A percentile compares a stretch with the other conserved stretches of the same genome.
Conservation (phyloP, 108 stramenopile species). For the Mayamaea pseudoterrestris region DNA sequence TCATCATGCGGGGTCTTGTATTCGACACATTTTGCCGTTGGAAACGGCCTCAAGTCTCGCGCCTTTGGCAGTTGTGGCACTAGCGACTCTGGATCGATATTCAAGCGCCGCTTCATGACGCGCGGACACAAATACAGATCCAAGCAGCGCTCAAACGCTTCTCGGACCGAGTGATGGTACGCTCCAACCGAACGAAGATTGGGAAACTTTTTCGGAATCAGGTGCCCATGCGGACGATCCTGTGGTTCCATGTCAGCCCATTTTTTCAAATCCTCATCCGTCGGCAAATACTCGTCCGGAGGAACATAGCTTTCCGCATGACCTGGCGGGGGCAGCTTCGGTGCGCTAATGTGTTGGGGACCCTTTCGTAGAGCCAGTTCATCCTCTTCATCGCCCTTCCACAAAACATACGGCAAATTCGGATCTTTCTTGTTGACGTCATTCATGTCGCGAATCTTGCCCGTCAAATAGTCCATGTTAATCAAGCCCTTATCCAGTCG, state of each 20-base stretch:
- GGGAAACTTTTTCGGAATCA: constrained; percentile 82
- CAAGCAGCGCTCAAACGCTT: constrained; percentile 96
- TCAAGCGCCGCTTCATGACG: constrained; percentile 83
- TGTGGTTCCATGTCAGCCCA: constrained; percentile 85
- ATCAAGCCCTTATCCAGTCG: constrained; percentile 84
- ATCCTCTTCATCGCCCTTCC: constrained; percentile 93
- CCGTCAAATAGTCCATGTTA: constrained; percentile 71
- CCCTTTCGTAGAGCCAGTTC: constrained; percentile 75
- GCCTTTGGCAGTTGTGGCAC: constrained; percentile 92
- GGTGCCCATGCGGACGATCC: constrained; percentile 82
- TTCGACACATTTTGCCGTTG: constrained; percentile 78
- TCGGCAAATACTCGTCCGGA: constrained; percentile 93
- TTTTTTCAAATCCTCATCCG: constrained; percentile 82
- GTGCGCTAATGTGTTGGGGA: constrained; percentile 93
- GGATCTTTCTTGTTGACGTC: constrained; percentile 35
- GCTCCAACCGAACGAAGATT: constrained; percentile 89
- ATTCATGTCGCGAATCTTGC: constrained; percentile 72
- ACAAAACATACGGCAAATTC: constrained; percentile 71
- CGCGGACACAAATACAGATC: constrained; percentile 98
- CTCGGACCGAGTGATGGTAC: constrained; percentile 86
- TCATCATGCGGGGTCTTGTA: constrained; percentile 65
- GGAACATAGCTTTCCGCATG: constrained; percentile 96
- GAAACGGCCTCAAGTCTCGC: constrained; percentile 91
- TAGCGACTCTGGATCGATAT: constrained; percentile 94
- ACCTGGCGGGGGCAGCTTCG: constrained; percentile 93